Evolutionary conservation across 2,329 filamentous ascomycete genomes (phyloP).

Genomic region (Arthroderma sp.): DNA sequence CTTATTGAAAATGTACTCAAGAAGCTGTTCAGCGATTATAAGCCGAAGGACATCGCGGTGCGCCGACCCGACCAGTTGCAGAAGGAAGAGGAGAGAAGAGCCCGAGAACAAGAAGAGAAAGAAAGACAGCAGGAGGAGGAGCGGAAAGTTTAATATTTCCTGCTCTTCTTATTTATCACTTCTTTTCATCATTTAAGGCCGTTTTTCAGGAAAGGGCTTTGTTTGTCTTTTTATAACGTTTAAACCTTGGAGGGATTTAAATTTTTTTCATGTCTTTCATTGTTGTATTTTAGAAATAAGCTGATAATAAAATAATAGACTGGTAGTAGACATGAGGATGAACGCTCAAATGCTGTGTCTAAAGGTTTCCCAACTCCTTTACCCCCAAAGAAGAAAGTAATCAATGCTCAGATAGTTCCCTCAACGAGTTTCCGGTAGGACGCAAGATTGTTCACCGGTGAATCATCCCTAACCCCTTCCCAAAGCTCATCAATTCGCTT

Average conservation of each 20-base stretch:
- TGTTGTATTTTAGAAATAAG: not conserved
- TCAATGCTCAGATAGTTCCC: no score
- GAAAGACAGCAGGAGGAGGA: constrained; percentile 26
- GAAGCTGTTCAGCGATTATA: constrained; percentile 74
- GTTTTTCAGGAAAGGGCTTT: not conserved
- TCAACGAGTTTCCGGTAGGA: no score
- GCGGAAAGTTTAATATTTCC: constrained; percentile 11
- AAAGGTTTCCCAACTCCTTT: not conserved
- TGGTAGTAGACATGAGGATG: no score
- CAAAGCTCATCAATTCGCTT: no score
- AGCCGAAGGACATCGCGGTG: constrained; percentile 82
- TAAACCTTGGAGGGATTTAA: not conserved
- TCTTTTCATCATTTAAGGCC: not conserved
- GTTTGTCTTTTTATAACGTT: not conserved
- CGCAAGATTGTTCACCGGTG: no score
- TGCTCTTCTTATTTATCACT: not conserved
- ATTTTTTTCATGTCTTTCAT: constrained; percentile 1
- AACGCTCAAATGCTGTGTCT: not conserved
- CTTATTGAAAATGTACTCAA: constrained; percentile 79
- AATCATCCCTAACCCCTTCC: no score
- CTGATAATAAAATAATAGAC: no score
- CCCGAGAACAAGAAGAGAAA: constrained; percentile 39
- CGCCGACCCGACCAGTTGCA: constrained; percentile 75
- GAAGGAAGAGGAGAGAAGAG: constrained; percentile 57
- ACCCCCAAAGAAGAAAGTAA: no score